Evolutionary conservation across 257 asterid genomes (phyloP).

Genomic region (Datura wrightii): DNA sequence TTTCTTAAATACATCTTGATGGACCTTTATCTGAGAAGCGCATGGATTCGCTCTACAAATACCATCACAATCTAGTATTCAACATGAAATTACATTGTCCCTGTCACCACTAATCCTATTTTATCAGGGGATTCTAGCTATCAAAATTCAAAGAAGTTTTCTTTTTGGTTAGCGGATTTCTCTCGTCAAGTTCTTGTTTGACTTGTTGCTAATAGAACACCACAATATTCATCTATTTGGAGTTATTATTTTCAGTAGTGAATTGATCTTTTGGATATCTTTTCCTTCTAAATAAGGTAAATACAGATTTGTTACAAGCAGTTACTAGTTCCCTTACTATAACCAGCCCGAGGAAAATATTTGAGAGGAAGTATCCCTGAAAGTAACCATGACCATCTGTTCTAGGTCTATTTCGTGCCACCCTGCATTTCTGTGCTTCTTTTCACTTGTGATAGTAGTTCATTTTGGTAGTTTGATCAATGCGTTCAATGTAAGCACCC

Average conservation of each 20-base stretch:
- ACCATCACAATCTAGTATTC: not conserved
- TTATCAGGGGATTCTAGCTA: constrained; percentile 11
- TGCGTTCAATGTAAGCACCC: constrained; percentile 2
- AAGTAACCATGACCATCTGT: not conserved
- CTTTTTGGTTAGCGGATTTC: not conserved
- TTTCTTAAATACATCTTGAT: not conserved
- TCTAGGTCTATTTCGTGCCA: constrained; percentile 10
- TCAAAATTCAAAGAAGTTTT: not conserved
- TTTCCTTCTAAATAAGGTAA: constrained; percentile 23
- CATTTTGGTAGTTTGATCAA: not conserved
- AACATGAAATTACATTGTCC: not conserved
- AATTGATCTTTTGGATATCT: not conserved
- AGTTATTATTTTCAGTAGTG: not conserved
- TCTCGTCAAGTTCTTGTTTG: not conserved
- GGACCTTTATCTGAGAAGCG: not conserved
- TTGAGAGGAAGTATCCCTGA: constrained; percentile 20
- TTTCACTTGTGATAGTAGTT: constrained; percentile 11
- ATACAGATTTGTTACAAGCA: not conserved
- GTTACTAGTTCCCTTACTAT: not conserved
- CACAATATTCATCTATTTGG: not conserved
- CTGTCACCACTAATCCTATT: constrained; percentile 4
- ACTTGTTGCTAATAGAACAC: not conserved
- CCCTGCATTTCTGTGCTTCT: constrained; percentile 12
- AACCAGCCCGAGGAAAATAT: constrained; percentile 5
- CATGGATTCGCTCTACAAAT: not conserved